Evolutionary conservation across 495 filamentous ascomycete genomes (phyloP).

Genomic region (Talaromyces borbonicus): DNA sequence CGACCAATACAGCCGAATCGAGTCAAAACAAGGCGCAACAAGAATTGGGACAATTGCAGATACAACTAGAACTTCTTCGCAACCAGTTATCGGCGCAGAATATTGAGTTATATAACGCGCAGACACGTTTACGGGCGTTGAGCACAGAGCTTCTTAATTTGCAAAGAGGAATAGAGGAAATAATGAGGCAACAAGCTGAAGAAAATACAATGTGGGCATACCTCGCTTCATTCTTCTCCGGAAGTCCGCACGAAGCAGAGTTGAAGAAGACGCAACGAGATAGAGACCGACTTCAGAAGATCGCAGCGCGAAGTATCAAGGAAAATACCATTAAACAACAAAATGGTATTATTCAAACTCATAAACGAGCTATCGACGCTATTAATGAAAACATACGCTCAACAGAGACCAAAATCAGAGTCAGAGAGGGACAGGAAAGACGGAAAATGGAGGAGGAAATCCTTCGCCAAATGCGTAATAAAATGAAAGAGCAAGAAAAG

Average conservation of each 20-base stretch:
- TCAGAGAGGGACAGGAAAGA: conserved; percentile 1
- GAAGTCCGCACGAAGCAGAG: background rate
- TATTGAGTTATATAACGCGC: background rate
- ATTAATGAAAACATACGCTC: conserved; percentile 3
- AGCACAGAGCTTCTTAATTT: conserved; percentile 1
- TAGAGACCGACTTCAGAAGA: conserved; percentile 1
- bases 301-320: conserved; percentile 3
- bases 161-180: conserved; percentile 3
- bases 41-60: background rate
- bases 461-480: background rate
- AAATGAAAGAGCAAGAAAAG: conserved; percentile 2
- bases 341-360: background rate
- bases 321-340: conserved; percentile 2
- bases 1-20: background rate
- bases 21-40: background rate
- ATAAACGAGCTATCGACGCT: background rate
- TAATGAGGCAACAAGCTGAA: conserved; percentile 1
- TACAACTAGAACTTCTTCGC: background rate
- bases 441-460: background rate
- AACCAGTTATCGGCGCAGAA: background rate
- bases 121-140: conserved; percentile 1
- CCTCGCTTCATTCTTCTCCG: background rate
- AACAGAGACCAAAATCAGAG: conserved; percentile 1
- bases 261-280: background rate
- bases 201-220: background rate